Percentiles rank a stretch among this genome's conserved stretches.
phyloP scores from a whole-genome alignment of 208 protist species.

The Trypanosoma boissoni region DNA sequence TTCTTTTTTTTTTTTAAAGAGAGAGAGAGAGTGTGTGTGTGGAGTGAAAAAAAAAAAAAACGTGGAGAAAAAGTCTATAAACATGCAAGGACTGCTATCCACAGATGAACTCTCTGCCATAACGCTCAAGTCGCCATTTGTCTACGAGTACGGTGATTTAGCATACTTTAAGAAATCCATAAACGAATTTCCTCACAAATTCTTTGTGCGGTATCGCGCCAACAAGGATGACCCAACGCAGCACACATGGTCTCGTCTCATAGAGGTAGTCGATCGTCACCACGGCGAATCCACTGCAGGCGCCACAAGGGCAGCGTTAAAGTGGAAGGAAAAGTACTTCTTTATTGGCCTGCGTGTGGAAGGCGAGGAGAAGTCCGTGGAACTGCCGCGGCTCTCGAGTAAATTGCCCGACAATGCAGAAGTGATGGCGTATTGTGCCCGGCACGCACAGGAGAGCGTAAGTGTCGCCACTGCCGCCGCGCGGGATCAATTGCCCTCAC shows the following conservation, averaged over 20 bases:
- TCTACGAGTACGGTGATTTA: slow-evolving; percentile 61
- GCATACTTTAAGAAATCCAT: slow-evolving; percentile 54
- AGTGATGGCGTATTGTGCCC: slow-evolving; percentile 51
- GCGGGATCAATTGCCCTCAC: slow-evolving; percentile 44
- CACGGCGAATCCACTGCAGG: not conserved
- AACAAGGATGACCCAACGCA: slow-evolving; percentile 37
- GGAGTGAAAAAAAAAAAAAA: not conserved
- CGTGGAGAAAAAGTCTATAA: not conserved
- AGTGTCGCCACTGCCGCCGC: slow-evolving; percentile 18
- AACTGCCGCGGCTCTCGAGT: slow-evolving; percentile 52
- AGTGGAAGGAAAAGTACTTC: slow-evolving; percentile 62
- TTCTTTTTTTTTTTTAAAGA: not conserved
- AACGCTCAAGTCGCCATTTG: slow-evolving; percentile 59
- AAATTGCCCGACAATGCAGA: slow-evolving; percentile 51
- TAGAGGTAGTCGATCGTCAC: slow-evolving; percentile 15
- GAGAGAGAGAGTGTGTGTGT: not conserved
- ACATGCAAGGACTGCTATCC: slow-evolving; percentile 25
- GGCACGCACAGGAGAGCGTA: slow-evolving; percentile 23
- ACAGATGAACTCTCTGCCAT: slow-evolving; percentile 39
- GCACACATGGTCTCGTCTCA: slow-evolving; percentile 61
- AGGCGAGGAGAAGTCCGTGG: slow-evolving; percentile 45
- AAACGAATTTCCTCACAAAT: slow-evolving; percentile 55
- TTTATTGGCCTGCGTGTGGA: slow-evolving; percentile 53
- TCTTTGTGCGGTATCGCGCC: slow-evolving; percentile 63
- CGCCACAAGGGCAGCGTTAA: slow-evolving; percentile 21